Percentiles rank a stretch among this genome's conserved stretches.
These are phyloP conservation scores for Penicillium sp. DNA, from an alignment of 2,329 filamentous ascomycete species.

Conservation along the genomic window DNA sequence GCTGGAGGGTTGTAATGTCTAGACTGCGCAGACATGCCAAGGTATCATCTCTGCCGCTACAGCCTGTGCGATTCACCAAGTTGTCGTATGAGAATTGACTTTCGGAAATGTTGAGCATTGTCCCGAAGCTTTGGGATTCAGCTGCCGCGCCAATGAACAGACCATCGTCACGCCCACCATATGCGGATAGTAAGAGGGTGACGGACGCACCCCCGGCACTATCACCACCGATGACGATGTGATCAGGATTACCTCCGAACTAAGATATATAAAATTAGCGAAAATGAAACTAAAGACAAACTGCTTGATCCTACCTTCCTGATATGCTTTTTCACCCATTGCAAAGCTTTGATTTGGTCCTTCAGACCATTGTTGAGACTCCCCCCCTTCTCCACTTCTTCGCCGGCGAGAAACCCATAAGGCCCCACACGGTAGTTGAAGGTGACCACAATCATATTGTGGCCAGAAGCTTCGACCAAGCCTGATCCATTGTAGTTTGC, in stretches of 20 bases:
- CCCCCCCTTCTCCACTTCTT: constrained; percentile 55
- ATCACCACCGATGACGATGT: constrained; percentile 70
- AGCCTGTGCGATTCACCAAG: constrained; percentile 55
- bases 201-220: constrained; percentile 70
- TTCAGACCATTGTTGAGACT: constrained; percentile 70
- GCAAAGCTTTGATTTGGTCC: constrained; percentile 70
- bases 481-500: constrained; percentile 64
- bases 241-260: constrained; percentile 71
- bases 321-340: constrained; percentile 73
- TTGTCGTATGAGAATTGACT: constrained; percentile 59
- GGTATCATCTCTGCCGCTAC: constrained; percentile 44
- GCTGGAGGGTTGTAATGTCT: constrained; percentile 49
- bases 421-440: constrained; percentile 78
- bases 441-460: constrained; percentile 69
- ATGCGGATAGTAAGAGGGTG: constrained; percentile 64
- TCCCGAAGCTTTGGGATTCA: constrained; percentile 59
- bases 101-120: constrained; percentile 52
- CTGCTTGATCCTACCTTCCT: constrained; percentile 37
- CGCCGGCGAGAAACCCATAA: constrained; percentile 71
- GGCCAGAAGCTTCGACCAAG: constrained; percentile 62
- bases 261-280: constrained; percentile 30
- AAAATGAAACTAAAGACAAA: not conserved
- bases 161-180: constrained; percentile 51
- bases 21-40: constrained; percentile 56
- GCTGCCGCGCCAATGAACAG: constrained; percentile 59